Conservation (phyloP, 768 basidiomycete genomes). For the Mycena galopus region DNA sequence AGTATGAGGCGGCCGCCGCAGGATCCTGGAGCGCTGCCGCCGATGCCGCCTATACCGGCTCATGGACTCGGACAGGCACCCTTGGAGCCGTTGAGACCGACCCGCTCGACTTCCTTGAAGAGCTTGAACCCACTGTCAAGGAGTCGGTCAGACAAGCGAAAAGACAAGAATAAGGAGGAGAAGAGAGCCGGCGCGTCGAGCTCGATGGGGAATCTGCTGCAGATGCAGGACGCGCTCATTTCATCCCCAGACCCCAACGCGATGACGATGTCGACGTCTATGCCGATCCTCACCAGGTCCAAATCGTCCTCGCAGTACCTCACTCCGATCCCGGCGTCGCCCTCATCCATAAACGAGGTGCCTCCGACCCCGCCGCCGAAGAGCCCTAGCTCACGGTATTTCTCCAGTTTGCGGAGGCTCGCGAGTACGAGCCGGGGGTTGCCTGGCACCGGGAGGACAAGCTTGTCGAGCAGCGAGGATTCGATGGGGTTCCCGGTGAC, state of each 20-base stretch:
- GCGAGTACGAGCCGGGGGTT: conserved; percentile 51
- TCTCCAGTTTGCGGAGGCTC: conserved; percentile 63
- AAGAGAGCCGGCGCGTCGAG: conserved; percentile 1
- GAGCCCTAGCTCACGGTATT: conserved; percentile 62
- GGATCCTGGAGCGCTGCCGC: background rate
- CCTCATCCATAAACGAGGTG: conserved; percentile 35
- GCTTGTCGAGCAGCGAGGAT: conserved; percentile 77
- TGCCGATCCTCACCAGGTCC: background rate
- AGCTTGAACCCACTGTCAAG: conserved; percentile 32
- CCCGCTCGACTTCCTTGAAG: conserved; percentile 21
- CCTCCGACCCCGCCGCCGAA: conserved; percentile 63
- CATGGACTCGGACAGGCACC: background rate
- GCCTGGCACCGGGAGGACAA: conserved; percentile 62
- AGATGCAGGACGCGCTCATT: background rate
- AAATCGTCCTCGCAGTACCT: background rate
- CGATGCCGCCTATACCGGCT: conserved; percentile 3
- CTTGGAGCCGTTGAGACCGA: background rate
- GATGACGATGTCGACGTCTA: background rate
- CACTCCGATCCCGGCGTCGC: background rate
- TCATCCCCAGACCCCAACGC: background rate
- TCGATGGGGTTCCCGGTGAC: conserved; percentile 73
- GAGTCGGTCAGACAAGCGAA: conserved; percentile 32
- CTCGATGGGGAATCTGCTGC: conserved; percentile 32
- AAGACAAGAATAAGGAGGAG: conserved; percentile 1
- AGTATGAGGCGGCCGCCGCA: conserved; percentile 17